phyloP scores from a whole-genome alignment of 2,329 filamentous ascomycete genomes.

The Tricladium varicosporioides region DNA sequence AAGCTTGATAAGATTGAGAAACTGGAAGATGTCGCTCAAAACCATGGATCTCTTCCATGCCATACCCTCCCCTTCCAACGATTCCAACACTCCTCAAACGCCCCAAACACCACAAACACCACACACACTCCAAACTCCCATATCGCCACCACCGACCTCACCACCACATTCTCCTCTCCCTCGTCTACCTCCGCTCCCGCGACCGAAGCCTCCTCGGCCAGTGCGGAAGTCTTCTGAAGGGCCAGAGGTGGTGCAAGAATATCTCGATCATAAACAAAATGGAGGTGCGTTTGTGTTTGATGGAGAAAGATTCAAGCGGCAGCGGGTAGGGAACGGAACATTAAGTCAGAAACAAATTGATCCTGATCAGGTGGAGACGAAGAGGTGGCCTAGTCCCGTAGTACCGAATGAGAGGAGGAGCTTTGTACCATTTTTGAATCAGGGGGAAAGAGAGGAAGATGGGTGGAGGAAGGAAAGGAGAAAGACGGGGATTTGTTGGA shows the following conservation, averaged over 20 bases:
- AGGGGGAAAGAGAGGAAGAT: not conserved
- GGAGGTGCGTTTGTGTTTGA: not conserved
- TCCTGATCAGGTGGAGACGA: constrained; percentile 4
- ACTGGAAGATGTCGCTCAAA: too few species aligned
- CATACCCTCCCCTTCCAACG: too few species aligned
- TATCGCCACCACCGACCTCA: too few species aligned
- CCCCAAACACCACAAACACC: too few species aligned
- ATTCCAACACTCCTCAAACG: too few species aligned
- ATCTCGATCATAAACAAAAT: not conserved
- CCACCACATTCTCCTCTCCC: too few species aligned
- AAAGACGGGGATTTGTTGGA: constrained; percentile 6
- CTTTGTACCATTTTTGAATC: not conserved
- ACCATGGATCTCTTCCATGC: too few species aligned
- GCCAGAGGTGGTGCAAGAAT: constrained; percentile 6
- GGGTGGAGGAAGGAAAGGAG: not conserved
- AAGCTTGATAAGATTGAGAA: too few species aligned
- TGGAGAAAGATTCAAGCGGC: constrained; percentile 3
- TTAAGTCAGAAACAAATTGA: constrained; percentile 10
- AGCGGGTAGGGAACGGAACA: constrained; percentile 4
- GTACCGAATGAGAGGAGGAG: not conserved
- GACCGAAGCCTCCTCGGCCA: not conserved
- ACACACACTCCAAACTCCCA: too few species aligned
- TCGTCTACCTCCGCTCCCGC: too few species aligned
- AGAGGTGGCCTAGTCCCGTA: constrained; percentile 2
- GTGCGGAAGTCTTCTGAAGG: constrained; percentile 10